A percentile compares a stretch with the other conserved stretches of the same genome.
Evolutionary conservation across 1,284 basidiomycete genomes (phyloP).

Genomic region (Pascua guehoae): DNA sequence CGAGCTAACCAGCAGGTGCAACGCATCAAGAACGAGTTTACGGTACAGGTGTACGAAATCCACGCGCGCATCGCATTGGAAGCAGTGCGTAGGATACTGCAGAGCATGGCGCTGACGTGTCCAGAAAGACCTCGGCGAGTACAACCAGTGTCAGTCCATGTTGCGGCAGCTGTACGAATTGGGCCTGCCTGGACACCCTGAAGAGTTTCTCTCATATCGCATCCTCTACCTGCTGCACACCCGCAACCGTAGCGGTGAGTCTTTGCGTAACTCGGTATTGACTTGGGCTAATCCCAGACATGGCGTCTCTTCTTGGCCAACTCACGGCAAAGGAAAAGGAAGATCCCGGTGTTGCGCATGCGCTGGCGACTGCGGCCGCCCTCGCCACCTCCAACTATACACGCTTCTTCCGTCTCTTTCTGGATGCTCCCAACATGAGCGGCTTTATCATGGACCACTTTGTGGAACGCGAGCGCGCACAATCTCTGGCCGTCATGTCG

Average conservation of each 20-base stretch:
- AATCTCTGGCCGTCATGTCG: slow-evolving; percentile 82
- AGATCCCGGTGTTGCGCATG: slow-evolving; percentile 76
- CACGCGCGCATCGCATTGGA: slow-evolving; percentile 96
- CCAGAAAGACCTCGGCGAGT: slow-evolving; percentile 95
- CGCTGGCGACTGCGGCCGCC: slow-evolving; percentile 81
- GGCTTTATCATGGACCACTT: slow-evolving; percentile 99
- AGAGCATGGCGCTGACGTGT: slow-evolving; percentile 5
- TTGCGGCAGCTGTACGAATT: slow-evolving; percentile 87
- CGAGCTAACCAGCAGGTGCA: slow-evolving; percentile 68
- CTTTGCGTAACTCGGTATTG: neutral
- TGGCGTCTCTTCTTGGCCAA: slow-evolving; percentile 92
- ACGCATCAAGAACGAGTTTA: slow-evolving; percentile 98
- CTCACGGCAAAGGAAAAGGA: slow-evolving; percentile 85
- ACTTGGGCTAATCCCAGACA: slow-evolving; percentile 58
- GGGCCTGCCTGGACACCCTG: slow-evolving; percentile 80
- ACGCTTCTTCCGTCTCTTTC: slow-evolving; percentile 80
- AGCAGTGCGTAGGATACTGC: slow-evolving; percentile 60
- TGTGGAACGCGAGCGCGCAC: slow-evolving; percentile 82
- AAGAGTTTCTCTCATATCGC: slow-evolving; percentile 96
- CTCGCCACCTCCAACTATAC: slow-evolving; percentile 92
- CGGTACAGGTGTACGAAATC: slow-evolving; percentile 95
- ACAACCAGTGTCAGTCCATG: slow-evolving; percentile 95
- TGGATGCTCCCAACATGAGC: slow-evolving; percentile 90
- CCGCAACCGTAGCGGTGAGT: slow-evolving; percentile 83
- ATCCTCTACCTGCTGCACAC: slow-evolving; percentile 95